Base-by-base conservation (phyloP, 1,139 yeast genomes). In the Taphrina betulina region DNA sequence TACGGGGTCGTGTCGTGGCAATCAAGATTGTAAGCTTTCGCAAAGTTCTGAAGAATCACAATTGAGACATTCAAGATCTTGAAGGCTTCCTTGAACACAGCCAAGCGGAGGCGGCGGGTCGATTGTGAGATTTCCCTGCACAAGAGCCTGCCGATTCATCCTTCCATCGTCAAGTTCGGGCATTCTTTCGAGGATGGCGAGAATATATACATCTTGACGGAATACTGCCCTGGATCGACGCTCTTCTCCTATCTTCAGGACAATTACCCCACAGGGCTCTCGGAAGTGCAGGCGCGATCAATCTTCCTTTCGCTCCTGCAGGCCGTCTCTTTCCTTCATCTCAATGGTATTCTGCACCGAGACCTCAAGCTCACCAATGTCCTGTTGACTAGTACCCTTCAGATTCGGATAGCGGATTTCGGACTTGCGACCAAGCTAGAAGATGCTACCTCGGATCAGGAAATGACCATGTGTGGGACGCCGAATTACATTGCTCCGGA, bases 181-280 rank as follows among this genome's bases (percentile, higher is more conserved):
- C 97, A 92, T 68, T 89, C 96, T 72, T 90, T 90, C 68, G 97
- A 90, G 72, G 97, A 89, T 71, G 95, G 88, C 66, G 81, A 82
- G 60, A 90, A 90, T 67, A 97, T 92, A 46, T 92, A 92, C 70
- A 90, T 92, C 60, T 75, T 94, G 62, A 77, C 92, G 59, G 98
- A 94, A 69, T 89, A 92, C 62, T 92, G 98, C 72, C 92, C 95
- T 45, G 86, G 89, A 68, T 69, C 64, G 65, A 84, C 96, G 4
- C 75, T 92, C n/a, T 56, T 48, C 19, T 29, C 34, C 26, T 56
- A 43, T 36, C 29, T 42, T 8, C 56, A 35, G 24, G 46, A 40
- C 19, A 46, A 42, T 28, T 24, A 51, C 19, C 52, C 44, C 8
- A 44, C 54, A 5, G 57, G 57, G 7, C 40, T 56, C 10, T n/a